These are phyloP conservation scores for Poronia punctata DNA, from an alignment of 495 filamentous ascomycete genomes.

Conservation along the genomic window DNA sequence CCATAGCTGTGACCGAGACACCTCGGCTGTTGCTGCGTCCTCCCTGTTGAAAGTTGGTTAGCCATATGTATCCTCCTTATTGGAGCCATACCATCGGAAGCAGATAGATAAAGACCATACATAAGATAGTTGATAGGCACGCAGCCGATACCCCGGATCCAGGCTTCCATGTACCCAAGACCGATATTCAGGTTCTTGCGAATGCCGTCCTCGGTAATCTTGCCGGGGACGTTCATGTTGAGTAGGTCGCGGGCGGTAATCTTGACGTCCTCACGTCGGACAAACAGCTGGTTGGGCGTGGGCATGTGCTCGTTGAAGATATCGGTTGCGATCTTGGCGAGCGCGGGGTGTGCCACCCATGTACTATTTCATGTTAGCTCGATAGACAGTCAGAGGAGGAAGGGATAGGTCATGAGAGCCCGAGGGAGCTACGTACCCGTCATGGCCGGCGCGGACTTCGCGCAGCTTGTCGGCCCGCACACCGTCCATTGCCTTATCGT, in stretches of 20 bases:
- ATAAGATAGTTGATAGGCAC: conserved; percentile 99
- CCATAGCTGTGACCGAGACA: conserved; percentile 88
- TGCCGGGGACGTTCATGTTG: conserved; percentile 96
- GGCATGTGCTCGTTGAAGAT: conserved; percentile 99
- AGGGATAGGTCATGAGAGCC: neutral
- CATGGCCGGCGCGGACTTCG: conserved; percentile 91
- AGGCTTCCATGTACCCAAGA: conserved; percentile 97
- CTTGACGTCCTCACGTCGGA: conserved; percentile 82
- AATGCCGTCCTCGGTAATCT: conserved; percentile 92
- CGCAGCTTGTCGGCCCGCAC: conserved; percentile 94
- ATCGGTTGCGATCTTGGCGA: conserved; percentile 81
- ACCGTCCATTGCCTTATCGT: conserved; percentile 89
- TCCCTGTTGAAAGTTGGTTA: conserved; percentile 51
- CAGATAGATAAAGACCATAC: conserved; percentile 32
- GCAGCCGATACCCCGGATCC: conserved; percentile 90
- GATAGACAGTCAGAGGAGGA: too few relatives aligned
- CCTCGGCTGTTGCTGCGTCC: conserved; percentile 95
- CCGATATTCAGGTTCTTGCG: conserved; percentile 98
- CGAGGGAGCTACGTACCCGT: conserved; percentile 48
- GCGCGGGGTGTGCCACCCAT: conserved; percentile 95
- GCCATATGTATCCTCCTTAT: neutral
- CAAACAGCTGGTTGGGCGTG: conserved; percentile 92
- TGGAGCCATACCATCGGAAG: neutral
- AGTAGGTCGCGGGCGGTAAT: conserved; percentile 85
- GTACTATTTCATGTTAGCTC: conserved; percentile 33